Evolutionary conservation across 2,329 filamentous ascomycete genomes (phyloP).

Genomic region (Botryotinia convoluta): DNA sequence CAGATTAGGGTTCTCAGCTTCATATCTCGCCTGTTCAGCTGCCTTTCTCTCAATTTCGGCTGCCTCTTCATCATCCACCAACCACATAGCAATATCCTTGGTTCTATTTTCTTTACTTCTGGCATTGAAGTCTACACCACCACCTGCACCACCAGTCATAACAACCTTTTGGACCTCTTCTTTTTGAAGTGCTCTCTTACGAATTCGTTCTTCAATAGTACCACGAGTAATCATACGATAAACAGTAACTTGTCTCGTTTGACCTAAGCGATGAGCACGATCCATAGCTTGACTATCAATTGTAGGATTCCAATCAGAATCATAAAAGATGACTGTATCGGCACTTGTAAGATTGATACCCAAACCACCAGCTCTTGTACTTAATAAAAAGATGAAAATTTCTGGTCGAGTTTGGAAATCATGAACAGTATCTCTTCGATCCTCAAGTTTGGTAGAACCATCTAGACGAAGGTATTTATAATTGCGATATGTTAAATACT

Average conservation of each 20-base stretch:
- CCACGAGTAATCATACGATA: constrained; percentile 96
- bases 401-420: constrained; percentile 94
- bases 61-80: constrained; percentile 94
- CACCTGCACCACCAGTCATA: constrained; percentile 79
- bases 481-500: constrained; percentile 97
- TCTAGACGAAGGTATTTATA: constrained; percentile 98
- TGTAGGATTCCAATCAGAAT: constrained; percentile 98
- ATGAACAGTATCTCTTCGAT: constrained; percentile 90
- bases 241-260: constrained; percentile 93
- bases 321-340: constrained; percentile 99
- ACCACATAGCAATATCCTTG: constrained; percentile 98
- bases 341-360: constrained; percentile 97
- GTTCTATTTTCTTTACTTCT: constrained; percentile 87
- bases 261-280: constrained; percentile 92
- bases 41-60: constrained; percentile 92
- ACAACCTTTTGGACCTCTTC: constrained; percentile 98
- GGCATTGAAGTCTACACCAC: constrained; percentile 94
- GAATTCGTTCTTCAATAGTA: constrained; percentile 96
- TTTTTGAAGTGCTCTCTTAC: constrained; percentile 94
- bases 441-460: constrained; percentile 94
- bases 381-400: constrained; percentile 95
- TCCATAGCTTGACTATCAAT: constrained; percentile 99
- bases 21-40: constrained; percentile 67
- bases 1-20: constrained; percentile 59
- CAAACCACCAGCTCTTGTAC: constrained; percentile 92